Conservation (phyloP, 768 basidiomycete species). For the Tulasnella calospora region DNA sequence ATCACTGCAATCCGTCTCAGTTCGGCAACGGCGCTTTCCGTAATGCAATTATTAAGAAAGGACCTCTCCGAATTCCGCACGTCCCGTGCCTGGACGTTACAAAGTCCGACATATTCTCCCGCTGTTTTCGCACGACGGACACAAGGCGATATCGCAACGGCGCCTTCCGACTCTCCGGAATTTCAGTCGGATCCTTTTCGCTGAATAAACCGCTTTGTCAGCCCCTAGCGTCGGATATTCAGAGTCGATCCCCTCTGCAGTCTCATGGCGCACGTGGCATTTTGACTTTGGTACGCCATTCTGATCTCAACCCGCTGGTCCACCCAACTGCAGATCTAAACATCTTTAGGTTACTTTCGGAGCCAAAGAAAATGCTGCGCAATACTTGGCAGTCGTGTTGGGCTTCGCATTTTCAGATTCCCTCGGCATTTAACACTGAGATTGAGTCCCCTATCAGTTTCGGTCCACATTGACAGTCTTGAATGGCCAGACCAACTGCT, state of each 20-base stretch:
- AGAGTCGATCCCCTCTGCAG: background rate
- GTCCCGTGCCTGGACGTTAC: background rate
- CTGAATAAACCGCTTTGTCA: background rate
- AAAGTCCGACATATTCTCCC: conserved; percentile 9
- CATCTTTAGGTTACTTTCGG: background rate
- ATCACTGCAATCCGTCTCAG: conserved; percentile 5
- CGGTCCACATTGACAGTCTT: background rate
- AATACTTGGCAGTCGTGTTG: background rate
- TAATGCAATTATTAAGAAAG: background rate
- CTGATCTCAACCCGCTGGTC: background rate
- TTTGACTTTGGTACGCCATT: background rate
- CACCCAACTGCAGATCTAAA: background rate
- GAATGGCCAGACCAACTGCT: background rate
- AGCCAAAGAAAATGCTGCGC: background rate
- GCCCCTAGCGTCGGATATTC: background rate
- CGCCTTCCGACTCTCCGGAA: background rate
- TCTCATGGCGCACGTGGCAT: background rate
- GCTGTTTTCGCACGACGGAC: background rate
- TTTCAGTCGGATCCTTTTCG: background rate
- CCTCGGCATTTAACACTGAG: background rate
- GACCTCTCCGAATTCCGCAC: background rate
- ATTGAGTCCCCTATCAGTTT: background rate
- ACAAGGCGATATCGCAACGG: background rate
- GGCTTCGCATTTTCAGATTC: background rate
- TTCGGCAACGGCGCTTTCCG: conserved; percentile 4